These are phyloP conservation scores for Wickerhamomyces subpelliculosus DNA, from an alignment of 805 yeast species.

Conservation along the genomic window DNA sequence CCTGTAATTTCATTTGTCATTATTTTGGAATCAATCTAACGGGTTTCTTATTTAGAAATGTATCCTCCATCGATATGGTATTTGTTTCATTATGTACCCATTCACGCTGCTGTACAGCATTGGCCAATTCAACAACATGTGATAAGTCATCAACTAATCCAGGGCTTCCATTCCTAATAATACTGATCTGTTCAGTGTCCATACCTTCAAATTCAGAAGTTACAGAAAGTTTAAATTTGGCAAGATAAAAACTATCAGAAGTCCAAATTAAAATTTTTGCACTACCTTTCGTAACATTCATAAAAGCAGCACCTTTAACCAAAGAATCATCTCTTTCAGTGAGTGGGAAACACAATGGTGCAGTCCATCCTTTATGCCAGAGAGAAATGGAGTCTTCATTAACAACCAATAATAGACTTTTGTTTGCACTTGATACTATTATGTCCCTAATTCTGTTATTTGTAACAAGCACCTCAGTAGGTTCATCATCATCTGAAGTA, in stretches of 20 bases:
- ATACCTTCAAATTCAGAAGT: not conserved
- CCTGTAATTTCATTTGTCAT: too few species aligned
- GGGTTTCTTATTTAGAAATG: constrained; percentile 8
- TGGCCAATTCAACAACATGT: constrained; percentile 13
- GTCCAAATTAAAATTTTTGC: not conserved
- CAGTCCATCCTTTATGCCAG: constrained; percentile 1
- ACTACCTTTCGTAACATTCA: constrained; percentile 1
- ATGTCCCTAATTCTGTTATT: constrained; percentile 7
- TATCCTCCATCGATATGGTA: constrained; percentile 11
- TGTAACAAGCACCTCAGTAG: constrained; percentile 5
- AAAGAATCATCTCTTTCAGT: not conserved
- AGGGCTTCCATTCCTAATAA: constrained; percentile 13
- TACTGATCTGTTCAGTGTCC: constrained; percentile 9
- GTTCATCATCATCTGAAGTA: not conserved
- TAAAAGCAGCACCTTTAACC: constrained; percentile 5
- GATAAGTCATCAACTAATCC: constrained; percentile 11
- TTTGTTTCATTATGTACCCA: constrained; percentile 15
- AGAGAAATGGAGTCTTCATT: constrained; percentile 8
- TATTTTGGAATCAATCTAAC: not conserved
- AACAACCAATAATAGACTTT: constrained; percentile 1
- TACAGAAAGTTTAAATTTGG: not conserved
- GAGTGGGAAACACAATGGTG: constrained; percentile 1
- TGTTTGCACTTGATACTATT: not conserved
- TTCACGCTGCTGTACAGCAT: constrained; percentile 17
- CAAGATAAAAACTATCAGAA: not conserved